Evolutionary conservation across 495 filamentous ascomycete species (phyloP), one percentile per base, ranked within the genome.

Genomic region (Penicillium cataractarum): DNA sequence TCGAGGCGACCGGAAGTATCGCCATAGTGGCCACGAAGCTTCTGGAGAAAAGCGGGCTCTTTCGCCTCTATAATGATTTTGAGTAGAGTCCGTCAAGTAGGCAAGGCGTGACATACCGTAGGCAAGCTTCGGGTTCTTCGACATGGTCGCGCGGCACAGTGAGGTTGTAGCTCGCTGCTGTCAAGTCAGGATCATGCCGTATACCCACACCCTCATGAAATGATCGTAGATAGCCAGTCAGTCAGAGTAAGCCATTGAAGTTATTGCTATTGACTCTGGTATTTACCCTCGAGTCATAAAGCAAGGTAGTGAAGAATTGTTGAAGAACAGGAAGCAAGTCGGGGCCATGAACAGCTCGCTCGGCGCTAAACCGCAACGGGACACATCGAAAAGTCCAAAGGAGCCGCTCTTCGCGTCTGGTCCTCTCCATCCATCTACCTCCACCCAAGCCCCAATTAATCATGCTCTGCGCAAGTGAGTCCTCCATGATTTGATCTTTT

Each of bases 391-490:
- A 79, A 79, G 77, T 75, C 73, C 69, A 67, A 69, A 71, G 69
- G 72, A 76, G 75, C 72, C 73, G 70, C 71, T n/a, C n/a, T 67
- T 66, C 75, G 71, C 74, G 65, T 72, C 63, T 42, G 63, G 61
- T 65, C 63, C 56, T 65, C 59, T 55, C 57, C 67, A 70, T 65
- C 65, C 46, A 73, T 66, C 57, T 61, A 61, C 61, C 63, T 72
- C 74, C 68, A 71, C 60, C 67, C 58, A 61, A n/a, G n/a, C 42
- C 60, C 73, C 58, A 76, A 62, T 64, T 54, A 62, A 74, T 63
- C 66, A 80, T 92, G 90, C 78, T 92, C 73, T 92, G 90, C 78
- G 89, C 88, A 83, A 89, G 90, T 92, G 76, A 78, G 86, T 81
- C 21, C 39, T 17, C 31, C 31, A 19, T 2, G 6, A 6, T 21